Percentiles rank a stretch among this genome's conserved stretches.
These are phyloP conservation scores for Zygosaccharomyces siamensis DNA, from an alignment of 805 yeast species.

Conservation along the genomic window DNA sequence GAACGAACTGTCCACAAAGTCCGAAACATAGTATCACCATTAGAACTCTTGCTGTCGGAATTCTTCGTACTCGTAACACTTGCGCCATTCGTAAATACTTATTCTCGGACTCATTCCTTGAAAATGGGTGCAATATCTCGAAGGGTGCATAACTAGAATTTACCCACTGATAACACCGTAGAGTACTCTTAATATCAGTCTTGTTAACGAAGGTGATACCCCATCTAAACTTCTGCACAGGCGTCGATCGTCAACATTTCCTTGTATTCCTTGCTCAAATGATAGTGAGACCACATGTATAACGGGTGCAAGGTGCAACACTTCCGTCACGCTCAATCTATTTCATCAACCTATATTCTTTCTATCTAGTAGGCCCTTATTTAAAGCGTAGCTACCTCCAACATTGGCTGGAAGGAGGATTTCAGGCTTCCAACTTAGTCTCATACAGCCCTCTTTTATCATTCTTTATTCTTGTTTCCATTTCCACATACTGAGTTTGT, in stretches of 20 bases:
- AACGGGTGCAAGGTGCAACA: background rate
- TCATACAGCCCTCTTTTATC: background rate
- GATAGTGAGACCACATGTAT: background rate
- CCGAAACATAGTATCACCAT: no score
- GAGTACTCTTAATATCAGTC: background rate
- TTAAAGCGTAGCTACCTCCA: background rate
- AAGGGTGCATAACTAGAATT: background rate
- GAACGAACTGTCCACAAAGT: no score
- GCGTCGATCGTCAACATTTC: background rate
- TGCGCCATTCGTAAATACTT: no score
- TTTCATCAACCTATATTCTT: background rate
- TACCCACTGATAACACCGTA: background rate
- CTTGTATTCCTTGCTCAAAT: background rate
- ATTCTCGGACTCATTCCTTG: background rate
- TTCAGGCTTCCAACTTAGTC: background rate
- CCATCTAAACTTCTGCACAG: background rate
- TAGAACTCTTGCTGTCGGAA: no score
- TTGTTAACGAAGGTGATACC: background rate
- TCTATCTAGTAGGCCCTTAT: background rate
- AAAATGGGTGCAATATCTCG: background rate
- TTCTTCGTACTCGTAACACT: no score
- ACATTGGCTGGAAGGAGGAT: background rate
- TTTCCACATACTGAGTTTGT: no score
- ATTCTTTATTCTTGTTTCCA: no score
- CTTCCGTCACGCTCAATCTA: background rate